Conservation (phyloP, 2,329 filamentous ascomycete species). For the Emmonsia crescens region DNA sequence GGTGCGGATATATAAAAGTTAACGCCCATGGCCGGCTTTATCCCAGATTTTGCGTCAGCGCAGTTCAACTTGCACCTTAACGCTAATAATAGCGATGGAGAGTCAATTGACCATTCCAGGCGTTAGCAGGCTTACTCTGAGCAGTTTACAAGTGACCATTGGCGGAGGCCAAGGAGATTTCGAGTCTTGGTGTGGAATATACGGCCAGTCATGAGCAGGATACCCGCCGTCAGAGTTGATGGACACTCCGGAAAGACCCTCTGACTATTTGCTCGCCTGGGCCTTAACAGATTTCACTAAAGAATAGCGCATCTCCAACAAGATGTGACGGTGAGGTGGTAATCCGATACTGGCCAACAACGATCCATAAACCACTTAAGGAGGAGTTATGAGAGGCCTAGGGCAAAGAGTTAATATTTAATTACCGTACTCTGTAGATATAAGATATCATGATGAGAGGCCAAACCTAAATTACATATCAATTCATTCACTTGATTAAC, state of each 20-base stretch:
- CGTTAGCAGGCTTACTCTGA: background rate
- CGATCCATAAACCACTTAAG: background rate
- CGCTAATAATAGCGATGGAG: background rate
- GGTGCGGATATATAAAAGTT: background rate
- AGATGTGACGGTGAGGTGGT: background rate
- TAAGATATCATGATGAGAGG: background rate
- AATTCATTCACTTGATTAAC: background rate
- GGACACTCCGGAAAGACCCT: background rate
- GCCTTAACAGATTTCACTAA: background rate
- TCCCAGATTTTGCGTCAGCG: background rate
- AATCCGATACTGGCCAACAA: background rate
- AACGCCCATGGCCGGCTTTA: background rate
- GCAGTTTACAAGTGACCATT: background rate
- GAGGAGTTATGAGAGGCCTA: background rate
- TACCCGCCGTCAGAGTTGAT: background rate
- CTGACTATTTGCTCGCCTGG: background rate
- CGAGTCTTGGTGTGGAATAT: background rate
- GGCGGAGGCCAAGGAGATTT: background rate
- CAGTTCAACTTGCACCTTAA: background rate
- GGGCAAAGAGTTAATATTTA: background rate
- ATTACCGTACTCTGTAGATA: background rate
- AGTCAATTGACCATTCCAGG: too few species aligned
- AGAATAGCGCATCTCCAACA: background rate
- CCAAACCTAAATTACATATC: background rate
- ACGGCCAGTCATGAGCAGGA: background rate